Evolutionary conservation across 2,329 filamentous ascomycete genomes (phyloP).

Genomic region (Sclerotinia spermophila): DNA sequence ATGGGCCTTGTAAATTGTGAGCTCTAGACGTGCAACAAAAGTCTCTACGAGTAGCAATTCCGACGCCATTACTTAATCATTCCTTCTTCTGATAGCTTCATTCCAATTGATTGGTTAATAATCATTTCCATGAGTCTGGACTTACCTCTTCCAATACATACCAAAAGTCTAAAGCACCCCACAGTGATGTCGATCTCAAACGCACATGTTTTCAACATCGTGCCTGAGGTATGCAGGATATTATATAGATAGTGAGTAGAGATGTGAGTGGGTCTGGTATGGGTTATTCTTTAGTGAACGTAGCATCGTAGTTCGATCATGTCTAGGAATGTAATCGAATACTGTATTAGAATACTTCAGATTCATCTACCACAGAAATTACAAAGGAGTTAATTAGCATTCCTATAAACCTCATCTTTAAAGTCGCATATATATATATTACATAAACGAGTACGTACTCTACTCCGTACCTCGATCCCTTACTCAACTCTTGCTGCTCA

Average conservation of each 20-base stretch:
- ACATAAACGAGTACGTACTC: no score
- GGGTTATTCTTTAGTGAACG: background rate
- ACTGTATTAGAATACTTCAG: background rate
- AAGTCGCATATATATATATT: no score
- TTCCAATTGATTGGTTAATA: background rate
- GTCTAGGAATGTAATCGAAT: no score
- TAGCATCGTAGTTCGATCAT: background rate
- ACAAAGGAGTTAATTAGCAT: no score
- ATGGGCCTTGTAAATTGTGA: background rate
- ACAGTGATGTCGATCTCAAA: background rate
- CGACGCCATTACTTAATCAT: background rate
- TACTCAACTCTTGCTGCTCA: no score
- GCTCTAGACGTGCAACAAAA: background rate
- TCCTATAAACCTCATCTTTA: no score
- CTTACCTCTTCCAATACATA: background rate
- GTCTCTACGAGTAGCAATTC: background rate
- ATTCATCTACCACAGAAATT: no score
- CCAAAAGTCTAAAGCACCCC: background rate
- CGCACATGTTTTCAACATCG: background rate
- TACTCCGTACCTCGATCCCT: no score
- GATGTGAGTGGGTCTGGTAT: background rate
- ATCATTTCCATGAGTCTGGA: background rate
- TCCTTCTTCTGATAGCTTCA: background rate
- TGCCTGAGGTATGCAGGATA: background rate
- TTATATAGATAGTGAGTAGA: background rate